Percentiles rank a stretch among this genome's conserved stretches.
Evolutionary conservation across 305 asterid genomes (phyloP).

Genomic region (Fraxinus nigra): DNA sequence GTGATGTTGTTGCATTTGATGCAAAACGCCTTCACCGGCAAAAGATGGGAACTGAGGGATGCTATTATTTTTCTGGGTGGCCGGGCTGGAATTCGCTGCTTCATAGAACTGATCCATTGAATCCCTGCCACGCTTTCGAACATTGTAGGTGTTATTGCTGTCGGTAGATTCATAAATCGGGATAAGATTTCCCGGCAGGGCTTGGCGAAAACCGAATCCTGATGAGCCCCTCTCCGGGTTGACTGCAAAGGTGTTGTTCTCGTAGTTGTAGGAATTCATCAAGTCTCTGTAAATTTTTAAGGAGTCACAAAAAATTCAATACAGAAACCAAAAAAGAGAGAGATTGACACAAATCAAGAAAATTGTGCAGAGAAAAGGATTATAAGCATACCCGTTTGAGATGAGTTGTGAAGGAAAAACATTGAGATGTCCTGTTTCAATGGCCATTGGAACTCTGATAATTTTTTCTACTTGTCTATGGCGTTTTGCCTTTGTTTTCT

Average conservation of each 20-base stretch:
- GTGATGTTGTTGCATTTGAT: slow-evolving; percentile 46
- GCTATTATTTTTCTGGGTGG: slow-evolving; percentile 18
- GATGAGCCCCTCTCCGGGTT: slow-evolving; percentile 31
- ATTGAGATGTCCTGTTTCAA: slow-evolving; percentile 60
- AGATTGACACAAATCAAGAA: not conserved
- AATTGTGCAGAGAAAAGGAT: not conserved
- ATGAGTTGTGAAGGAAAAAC: slow-evolving; percentile 45
- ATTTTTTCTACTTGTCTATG: not conserved
- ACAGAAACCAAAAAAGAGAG: not conserved
- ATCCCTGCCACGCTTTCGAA: slow-evolving; percentile 55
- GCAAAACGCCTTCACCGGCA: slow-evolving; percentile 41
- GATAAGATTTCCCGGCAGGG: slow-evolving; percentile 30
- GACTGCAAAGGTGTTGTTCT: slow-evolving; percentile 10
- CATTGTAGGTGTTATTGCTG: slow-evolving; percentile 38
- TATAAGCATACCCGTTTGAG: slow-evolving; percentile 33
- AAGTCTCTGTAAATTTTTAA: slow-evolving; percentile 32
- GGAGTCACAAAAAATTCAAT: not conserved
- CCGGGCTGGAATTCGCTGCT: slow-evolving; percentile 6
- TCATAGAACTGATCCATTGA: slow-evolving; percentile 29
- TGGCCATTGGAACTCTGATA: slow-evolving; percentile 43
- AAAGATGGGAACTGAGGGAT: slow-evolving; percentile 26
- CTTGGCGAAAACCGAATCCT: slow-evolving; percentile 22
- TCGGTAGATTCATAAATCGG: slow-evolving; percentile 17
- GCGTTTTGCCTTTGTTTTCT: not conserved
- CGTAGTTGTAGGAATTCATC: slow-evolving; percentile 22